Evolutionary conservation across 108 stramenopile species (phyloP).

Genomic region (Skeletonema potamos): DNA sequence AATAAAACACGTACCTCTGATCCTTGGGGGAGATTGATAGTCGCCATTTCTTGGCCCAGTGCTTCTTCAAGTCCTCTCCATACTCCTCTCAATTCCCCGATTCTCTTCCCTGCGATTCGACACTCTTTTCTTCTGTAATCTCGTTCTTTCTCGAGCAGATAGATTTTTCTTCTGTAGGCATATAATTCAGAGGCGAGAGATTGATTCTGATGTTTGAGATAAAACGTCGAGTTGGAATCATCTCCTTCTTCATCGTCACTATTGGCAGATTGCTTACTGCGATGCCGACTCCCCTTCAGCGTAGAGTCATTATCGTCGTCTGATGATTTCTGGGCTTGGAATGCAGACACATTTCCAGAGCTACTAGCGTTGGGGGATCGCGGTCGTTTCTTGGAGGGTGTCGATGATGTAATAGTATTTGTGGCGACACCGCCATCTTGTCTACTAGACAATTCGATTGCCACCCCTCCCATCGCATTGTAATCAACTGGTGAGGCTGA

Average conservation of each 20-base stretch:
- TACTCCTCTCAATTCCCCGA: slow-evolving; percentile 32
- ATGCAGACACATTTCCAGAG: slow-evolving; percentile 27
- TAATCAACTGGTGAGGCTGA: slow-evolving; percentile 12
- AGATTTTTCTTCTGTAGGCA: slow-evolving; percentile 52
- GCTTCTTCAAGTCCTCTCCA: slow-evolving; percentile 39
- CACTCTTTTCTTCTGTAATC: slow-evolving; percentile 66
- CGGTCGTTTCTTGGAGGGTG: slow-evolving; percentile 35
- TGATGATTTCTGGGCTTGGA: slow-evolving; percentile 1
- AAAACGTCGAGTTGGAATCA: slow-evolving; percentile 56
- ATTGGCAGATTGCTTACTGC: slow-evolving; percentile 26
- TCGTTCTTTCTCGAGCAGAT: slow-evolving; percentile 65
- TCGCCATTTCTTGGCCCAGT: slow-evolving; percentile 29
- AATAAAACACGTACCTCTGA: slow-evolving; percentile 10
- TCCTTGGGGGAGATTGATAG: neutral
- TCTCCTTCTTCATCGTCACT: slow-evolving; percentile 61
- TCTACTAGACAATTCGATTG: neutral
- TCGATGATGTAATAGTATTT: neutral
- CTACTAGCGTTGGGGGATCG: slow-evolving; percentile 17
- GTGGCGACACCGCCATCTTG: neutral
- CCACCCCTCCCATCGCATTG: slow-evolving; percentile 1
- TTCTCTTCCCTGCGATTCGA: slow-evolving; percentile 37
- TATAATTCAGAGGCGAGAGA: slow-evolving; percentile 75
- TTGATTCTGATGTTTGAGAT: slow-evolving; percentile 76
- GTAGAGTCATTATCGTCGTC: slow-evolving; percentile 6
- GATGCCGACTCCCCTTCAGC: slow-evolving; percentile 29